Evolutionary conservation across 257 asterid species (phyloP), one percentile per base, ranked within the genome.

Genomic region (Leonotis leonurus): DNA sequence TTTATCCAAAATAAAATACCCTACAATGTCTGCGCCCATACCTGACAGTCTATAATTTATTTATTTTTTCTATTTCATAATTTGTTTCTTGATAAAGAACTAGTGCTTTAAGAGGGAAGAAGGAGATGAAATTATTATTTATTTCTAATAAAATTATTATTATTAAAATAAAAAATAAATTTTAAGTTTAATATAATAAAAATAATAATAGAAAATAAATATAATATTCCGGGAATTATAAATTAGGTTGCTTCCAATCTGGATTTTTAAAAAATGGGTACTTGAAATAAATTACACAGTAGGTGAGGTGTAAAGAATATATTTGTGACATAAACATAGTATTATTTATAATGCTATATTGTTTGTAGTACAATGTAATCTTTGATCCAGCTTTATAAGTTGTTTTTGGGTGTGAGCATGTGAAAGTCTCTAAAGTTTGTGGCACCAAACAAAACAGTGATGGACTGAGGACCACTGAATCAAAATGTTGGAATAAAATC

Each of bases 401-500:
- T 49, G 60, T 27, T 29, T n/a, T 55, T 63, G 60, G 44, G 2
- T 30, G 5, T 17, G 44, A 10, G 18, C 72, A 67, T 67, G 72
- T 67, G 65, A 35, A 44, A n/a, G n/a, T n/a, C n/a, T n/a, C n/a
- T n/a, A n/a, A 8, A 33, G 44, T 32, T 25, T 56, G 25, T 68
- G 67, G 43, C 55, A 57, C 22, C 22, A 37, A 57, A 20, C 62
- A 41, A 26, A 5, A 16, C n/a, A 37, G 16, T 26, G n/a, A 30
- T n/a, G n/a, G n/a, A n/a, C 1, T 55, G 16, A 32, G 65, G 72
- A 37, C 65, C 72, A 56, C 57, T 7, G 5, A 25, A 41, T 21
- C 54, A 43, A 35, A n/a, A 52, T 21, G 41, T 40, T 29, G 41
- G 63, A 41, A 60, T 69, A 69, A 51, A 29, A 37, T 36, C 68